Evolutionary conservation across 2,329 filamentous ascomycete genomes (phyloP), one percentile per base, ranked within the genome.

Genomic region (Aureobasidium sp.): DNA sequence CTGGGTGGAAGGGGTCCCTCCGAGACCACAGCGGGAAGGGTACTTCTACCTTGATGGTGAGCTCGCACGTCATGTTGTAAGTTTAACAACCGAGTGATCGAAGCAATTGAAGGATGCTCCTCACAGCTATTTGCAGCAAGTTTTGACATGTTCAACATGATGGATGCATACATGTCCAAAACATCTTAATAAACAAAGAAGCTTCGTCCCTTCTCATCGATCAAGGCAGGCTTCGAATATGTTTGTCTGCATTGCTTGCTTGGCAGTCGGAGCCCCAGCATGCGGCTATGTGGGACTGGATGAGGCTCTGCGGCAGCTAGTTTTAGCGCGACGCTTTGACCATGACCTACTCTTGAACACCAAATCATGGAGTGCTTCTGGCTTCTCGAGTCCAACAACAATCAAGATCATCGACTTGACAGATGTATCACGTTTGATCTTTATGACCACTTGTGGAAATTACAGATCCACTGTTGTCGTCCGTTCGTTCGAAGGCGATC

Each of bases 41-140:
- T 39, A 50, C 43, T 37, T 61, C 37, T 15, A 61, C 57, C 57
- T 61, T 61, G 57, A 61, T 61, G 57, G 57, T 52, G 26, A 59
- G 56, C 56, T 59, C 32, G 56, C 56, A 59, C 56, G 56, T 50
- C 56, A 59, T 59, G 43, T 41, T 59, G 12, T 32, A 13, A 43
- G 43, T 37, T 50, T n/a, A 32, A 50, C 56, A 41, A 32, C 24
- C 34, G 34, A 39, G 44, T 24, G 56, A 50, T 44, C 43, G 20
- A 47, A 37, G 20, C 41, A 9, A 20, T 6, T 47, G 41, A 17
- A 34, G 29, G 26, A 6, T 13, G 10, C 32, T n/a, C 9, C 13
- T 47, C 41, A 37, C 5, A 9, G 12, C 13, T 13, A 15, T 27
- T 13, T 29, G 44, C 5, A 26, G 41, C 17, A 34, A 10, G 36